A percentile compares a stretch with the other conserved stretches of the same genome.
These are phyloP conservation scores for Penicillium egyptiacum DNA, from an alignment of 495 filamentous ascomycete genomes.

Conservation along the genomic window DNA sequence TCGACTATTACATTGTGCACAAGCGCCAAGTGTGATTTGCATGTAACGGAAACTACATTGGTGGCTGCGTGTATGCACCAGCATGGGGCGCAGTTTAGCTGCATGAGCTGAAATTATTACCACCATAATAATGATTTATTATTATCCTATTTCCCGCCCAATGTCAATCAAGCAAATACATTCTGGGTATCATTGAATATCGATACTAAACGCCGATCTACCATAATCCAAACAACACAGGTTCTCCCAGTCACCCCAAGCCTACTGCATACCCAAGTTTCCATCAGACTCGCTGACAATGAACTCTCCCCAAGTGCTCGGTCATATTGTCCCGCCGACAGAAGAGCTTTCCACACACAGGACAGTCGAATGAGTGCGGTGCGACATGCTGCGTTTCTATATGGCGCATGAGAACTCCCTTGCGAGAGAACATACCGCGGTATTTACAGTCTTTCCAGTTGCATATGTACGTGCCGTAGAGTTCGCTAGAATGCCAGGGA, in stretches of 20 bases:
- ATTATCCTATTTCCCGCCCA: background rate
- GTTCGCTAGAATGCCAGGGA: background rate
- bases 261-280: background rate
- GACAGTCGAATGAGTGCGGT: slow-evolving; percentile 8
- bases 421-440: slow-evolving; percentile 5
- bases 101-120: background rate
- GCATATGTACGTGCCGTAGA: background rate
- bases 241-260: background rate
- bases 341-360: background rate
- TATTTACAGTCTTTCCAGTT: slow-evolving; percentile 10
- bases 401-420: slow-evolving; percentile 18
- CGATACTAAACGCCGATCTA: background rate
- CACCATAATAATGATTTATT: background rate
- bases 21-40: background rate
- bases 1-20: background rate
- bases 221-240: background rate
- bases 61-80: background rate
- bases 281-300: background rate
- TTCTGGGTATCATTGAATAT: background rate
- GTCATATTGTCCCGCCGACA: slow-evolving; percentile 1
- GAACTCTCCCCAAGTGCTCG: background rate
- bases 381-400: slow-evolving; percentile 18
- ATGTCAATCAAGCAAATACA: background rate
- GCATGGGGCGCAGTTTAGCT: background rate
- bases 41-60: background rate